phyloP scores from a whole-genome alignment of 805 yeast genomes.

The Soucietia sequanensis region DNA sequence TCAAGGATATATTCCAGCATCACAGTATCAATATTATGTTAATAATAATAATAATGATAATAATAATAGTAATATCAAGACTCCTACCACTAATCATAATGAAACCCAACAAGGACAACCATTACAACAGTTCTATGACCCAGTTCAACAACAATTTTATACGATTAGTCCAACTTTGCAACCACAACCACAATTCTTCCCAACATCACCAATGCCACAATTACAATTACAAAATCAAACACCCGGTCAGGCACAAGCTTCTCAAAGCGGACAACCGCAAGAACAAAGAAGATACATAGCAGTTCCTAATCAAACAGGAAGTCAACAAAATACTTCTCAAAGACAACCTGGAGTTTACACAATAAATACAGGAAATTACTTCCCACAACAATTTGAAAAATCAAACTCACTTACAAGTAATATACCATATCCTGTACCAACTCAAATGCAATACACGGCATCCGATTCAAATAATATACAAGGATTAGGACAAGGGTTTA shows the following conservation, averaged over 20 bases:
- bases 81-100: conserved; percentile 14
- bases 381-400: conserved; percentile 7
- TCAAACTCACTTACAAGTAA: background rate
- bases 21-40: conserved; percentile 3
- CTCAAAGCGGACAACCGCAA: too few species aligned
- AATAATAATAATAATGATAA: too few species aligned
- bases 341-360: conserved; percentile 10
- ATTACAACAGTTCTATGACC: conserved; percentile 43
- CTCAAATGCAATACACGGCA: conserved; percentile 8
- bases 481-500: too few species aligned
- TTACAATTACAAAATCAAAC: conserved; percentile 15
- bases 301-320: conserved; percentile 6
- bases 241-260: too few species aligned
- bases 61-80: too few species aligned
- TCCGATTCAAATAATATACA: too few species aligned
- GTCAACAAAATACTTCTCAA: background rate
- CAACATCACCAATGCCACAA: conserved; percentile 34
- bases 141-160: conserved; percentile 43
- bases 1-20: conserved; percentile 1
- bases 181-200: conserved; percentile 39
- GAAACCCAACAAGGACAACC: conserved; percentile 15
- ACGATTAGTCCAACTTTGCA: conserved; percentile 37
- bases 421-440: conserved; percentile 1
- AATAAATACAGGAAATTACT: conserved; percentile 15
- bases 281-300: too few species aligned